Percentiles rank a stretch among this genome's conserved stretches.
Evolutionary conservation across 1,284 basidiomycete species (phyloP).

Genomic region (Marasmius sp.): DNA sequence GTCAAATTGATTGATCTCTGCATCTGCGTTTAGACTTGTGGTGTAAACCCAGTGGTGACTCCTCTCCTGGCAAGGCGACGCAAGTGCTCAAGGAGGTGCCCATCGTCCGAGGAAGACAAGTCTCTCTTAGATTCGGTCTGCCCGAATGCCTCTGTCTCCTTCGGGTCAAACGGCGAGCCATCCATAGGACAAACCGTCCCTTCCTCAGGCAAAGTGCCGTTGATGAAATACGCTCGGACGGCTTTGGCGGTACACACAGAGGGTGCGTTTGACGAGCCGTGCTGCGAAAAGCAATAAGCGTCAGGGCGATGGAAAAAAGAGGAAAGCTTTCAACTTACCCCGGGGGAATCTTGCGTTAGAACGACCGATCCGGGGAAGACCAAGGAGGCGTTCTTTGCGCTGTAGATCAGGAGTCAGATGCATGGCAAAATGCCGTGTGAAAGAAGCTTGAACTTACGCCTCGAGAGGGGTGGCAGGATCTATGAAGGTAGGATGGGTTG

Average conservation of each 20-base stretch:
- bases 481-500: not conserved
- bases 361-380: not conserved
- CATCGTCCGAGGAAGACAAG: too few species aligned
- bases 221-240: not conserved
- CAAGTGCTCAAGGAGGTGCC: too few species aligned
- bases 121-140: too few species aligned
- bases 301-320: not conserved
- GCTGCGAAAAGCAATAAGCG: slow-evolving; percentile 3
- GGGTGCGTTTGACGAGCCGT: slow-evolving; percentile 6
- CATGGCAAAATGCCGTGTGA: not conserved
- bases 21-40: too few species aligned
- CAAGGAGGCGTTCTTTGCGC: not conserved
- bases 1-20: too few species aligned
- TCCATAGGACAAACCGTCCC: not conserved
- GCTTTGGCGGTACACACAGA: not conserved
- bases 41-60: too few species aligned
- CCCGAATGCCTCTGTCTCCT: too few species aligned
- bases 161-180: too few species aligned
- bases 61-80: too few species aligned
- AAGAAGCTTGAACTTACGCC: not conserved
- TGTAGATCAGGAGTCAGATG: not conserved
- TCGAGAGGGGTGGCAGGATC: not conserved
- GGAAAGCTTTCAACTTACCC: not conserved
- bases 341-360: not conserved
- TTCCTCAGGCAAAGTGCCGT: not conserved